Evolutionary conservation across 1,284 basidiomycete genomes (phyloP).

Genomic region (Pseudozyma pruni): DNA sequence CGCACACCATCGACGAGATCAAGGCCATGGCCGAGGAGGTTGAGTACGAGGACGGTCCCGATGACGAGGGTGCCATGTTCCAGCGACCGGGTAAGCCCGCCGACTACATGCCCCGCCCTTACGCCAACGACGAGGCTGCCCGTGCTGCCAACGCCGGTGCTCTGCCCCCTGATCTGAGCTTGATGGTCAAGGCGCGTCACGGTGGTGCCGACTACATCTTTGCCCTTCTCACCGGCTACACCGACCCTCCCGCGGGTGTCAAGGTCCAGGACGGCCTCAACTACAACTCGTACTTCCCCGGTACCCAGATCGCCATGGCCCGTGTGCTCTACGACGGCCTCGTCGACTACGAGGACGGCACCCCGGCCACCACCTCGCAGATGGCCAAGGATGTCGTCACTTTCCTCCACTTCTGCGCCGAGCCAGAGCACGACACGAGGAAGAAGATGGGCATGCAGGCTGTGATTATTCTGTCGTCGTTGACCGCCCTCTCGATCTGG

Average conservation of each 20-base stretch:
- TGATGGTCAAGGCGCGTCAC: conserved; percentile 98
- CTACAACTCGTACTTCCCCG: conserved; percentile 69
- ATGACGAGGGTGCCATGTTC: conserved; percentile 97
- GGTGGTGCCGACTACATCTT: conserved; percentile 97
- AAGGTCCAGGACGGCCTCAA: conserved; percentile 79
- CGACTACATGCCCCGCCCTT: conserved; percentile 95
- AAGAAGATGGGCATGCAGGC: conserved; percentile 87
- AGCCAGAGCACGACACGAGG: conserved; percentile 96
- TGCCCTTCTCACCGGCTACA: conserved; percentile 94
- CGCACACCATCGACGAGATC: conserved; percentile 91
- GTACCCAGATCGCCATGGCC: conserved; percentile 91
- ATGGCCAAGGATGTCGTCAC: conserved; percentile 99
- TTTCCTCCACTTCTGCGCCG: conserved; percentile 79
- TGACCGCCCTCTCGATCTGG: conserved; percentile 60
- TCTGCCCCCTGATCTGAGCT: conserved; percentile 93
- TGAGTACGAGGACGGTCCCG: conserved; percentile 96
- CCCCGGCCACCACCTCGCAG: conserved; percentile 95
- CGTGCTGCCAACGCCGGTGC: conserved; percentile 93
- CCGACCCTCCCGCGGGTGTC: conserved; percentile 95
- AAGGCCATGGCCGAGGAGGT: conserved; percentile 89
- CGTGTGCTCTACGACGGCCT: conserved; percentile 88
- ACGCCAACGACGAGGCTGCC: conserved; percentile 98
- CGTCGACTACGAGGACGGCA: conserved; percentile 73
- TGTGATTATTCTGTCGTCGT: conserved; percentile 53
- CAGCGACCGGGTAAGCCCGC: conserved; percentile 95